Conservation (phyloP, 1,139 yeast genomes). For the Magnusiomyces magnusii region DNA sequence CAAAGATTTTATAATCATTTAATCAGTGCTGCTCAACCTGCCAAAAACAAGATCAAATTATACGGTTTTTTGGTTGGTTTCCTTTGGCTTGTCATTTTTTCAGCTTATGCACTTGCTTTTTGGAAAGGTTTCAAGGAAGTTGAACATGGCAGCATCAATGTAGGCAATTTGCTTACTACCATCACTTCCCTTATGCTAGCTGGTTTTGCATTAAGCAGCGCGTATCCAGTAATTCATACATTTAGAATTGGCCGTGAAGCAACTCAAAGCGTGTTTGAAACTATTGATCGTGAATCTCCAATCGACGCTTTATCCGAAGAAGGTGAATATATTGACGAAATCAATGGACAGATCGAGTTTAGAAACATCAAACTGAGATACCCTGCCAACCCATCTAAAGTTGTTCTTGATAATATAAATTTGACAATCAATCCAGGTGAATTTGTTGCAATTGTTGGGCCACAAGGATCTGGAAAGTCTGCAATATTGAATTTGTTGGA, state of each 20-base stretch:
- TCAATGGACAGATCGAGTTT: slow-evolving; percentile 48
- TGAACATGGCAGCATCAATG: slow-evolving; percentile 29
- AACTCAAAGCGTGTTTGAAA: slow-evolving; percentile 36
- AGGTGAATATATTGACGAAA: slow-evolving; percentile 24
- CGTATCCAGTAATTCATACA: slow-evolving; percentile 38
- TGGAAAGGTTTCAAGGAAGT: slow-evolving; percentile 40
- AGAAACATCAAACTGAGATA: slow-evolving; percentile 61
- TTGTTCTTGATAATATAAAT: slow-evolving; percentile 54
- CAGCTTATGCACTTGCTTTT: slow-evolving; percentile 37
- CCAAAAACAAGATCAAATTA: slow-evolving; percentile 14
- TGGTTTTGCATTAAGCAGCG: slow-evolving; percentile 36
- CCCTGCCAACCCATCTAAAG: slow-evolving; percentile 72
- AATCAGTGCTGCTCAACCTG: slow-evolving; percentile 14
- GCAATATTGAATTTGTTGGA: slow-evolving; percentile 69
- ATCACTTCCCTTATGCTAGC: slow-evolving; percentile 38
- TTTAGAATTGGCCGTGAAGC: slow-evolving; percentile 37
- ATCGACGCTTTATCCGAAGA: slow-evolving; percentile 30
- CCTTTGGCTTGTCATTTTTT: slow-evolving; percentile 34
- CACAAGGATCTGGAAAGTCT: slow-evolving; percentile 94
- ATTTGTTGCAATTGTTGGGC: slow-evolving; percentile 83
- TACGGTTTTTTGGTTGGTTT: slow-evolving; percentile 33
- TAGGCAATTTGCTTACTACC: slow-evolving; percentile 34
- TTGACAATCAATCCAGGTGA: slow-evolving; percentile 62
- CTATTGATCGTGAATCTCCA: slow-evolving; percentile 37
- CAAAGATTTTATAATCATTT: slow-evolving; percentile 31